Conservation (phyloP, 495 filamentous ascomycete genomes). For the Glonium stellatum region DNA sequence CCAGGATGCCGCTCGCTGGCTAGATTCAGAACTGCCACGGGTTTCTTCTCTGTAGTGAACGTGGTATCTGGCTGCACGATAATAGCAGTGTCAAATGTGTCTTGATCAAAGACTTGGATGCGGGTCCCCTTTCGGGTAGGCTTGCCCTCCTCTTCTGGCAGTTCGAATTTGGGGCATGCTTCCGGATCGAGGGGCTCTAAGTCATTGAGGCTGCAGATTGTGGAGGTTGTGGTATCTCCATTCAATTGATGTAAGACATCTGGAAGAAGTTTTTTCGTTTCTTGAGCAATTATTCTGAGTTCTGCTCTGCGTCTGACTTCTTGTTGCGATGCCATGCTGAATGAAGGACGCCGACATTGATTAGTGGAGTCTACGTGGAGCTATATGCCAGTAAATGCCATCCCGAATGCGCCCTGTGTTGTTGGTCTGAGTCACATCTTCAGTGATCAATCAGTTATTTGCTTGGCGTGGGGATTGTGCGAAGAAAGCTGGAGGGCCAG, state of each 20-base stretch:
- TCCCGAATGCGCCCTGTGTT: too few species aligned
- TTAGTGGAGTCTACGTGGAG: too few species aligned
- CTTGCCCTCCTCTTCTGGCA: constrained; percentile 3
- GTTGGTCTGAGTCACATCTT: too few species aligned
- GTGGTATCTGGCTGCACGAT: constrained; percentile 31
- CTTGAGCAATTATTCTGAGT: not conserved
- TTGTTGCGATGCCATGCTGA: not conserved
- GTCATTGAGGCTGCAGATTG: constrained; percentile 2
- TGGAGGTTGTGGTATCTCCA: constrained; percentile 5
- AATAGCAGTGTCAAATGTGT: constrained; percentile 48
- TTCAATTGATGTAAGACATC: not conserved
- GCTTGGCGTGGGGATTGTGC: too few species aligned
- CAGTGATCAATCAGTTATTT: too few species aligned
- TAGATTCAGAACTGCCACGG: constrained; percentile 55
- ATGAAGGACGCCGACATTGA: not conserved
- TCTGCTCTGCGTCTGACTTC: not conserved
- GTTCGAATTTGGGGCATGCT: constrained; percentile 14
- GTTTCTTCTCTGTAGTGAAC: constrained; percentile 19
- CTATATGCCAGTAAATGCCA: too few species aligned
- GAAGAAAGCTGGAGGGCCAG: too few species aligned
- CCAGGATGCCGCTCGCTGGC: constrained; percentile 48
- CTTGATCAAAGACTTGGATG: constrained; percentile 43
- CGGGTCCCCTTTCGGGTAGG: constrained; percentile 17
- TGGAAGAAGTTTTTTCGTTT: constrained; percentile 1
- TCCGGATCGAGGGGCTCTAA: constrained; percentile 7